Base-by-base conservation (phyloP, 768 basidiomycete species). In the Boletus rubescentipes region DNA sequence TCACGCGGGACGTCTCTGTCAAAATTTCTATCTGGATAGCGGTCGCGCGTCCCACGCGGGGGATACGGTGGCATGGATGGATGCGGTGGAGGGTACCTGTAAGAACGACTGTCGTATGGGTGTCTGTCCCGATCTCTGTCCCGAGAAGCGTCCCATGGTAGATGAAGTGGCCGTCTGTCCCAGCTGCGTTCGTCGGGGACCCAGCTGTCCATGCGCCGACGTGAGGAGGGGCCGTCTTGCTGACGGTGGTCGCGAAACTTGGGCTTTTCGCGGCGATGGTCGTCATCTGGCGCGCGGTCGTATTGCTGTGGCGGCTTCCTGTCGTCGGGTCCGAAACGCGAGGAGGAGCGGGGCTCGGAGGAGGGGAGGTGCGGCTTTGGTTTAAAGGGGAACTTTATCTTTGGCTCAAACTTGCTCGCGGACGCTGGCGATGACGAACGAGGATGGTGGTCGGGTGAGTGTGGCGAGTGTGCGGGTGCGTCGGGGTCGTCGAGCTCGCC, bases 361-460 rank as follows among this genome's bases (percentile, higher is more conserved):
- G 48, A 39, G 1, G 42, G 9, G 5, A 9, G 30, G 5, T 14
- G 2, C 0, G 5, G 26, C 74, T 61, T 71, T 18, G 79, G 66
- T 72, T 91, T 91, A 75, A 91, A 91, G 1, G 90, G 90, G 69
- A 89, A 91, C 9, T 86, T 82, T 21, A 89, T 79, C 63, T 81
- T 83, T 18, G 73, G 43, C 45, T 65, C 62, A 46, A 67, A 72
- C 61, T 66, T 81, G 70, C n/a, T 32, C 37, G 53, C 38, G n/a
- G 64, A 53, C 31, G 60, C 57, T 18, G 57, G 63, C 20, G 61
- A 62, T 44, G 76, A 69, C 60, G 77, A 75, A 0, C 70, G 58
- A n/a, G 71, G 60, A 21, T 67, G 21, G 38, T 35, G 46, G 53
- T 47, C 48, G 18, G 56, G 34, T 66, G 58, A 20, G 62, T 58